These are phyloP conservation scores for Mycena albidolilacea DNA, from an alignment of 768 basidiomycete genomes.

Conservation along the genomic window DNA sequence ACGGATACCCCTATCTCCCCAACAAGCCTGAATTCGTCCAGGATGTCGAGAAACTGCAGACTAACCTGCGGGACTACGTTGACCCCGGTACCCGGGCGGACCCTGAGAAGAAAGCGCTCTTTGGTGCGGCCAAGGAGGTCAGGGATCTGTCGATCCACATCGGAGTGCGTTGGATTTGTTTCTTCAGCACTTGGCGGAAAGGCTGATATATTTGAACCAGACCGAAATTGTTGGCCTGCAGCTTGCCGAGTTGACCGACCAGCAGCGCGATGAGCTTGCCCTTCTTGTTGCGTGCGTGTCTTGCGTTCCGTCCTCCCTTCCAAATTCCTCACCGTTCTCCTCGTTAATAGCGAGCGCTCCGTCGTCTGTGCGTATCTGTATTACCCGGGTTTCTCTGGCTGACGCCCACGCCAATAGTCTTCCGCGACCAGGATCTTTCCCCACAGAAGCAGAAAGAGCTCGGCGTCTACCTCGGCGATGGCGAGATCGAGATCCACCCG, in stretches of 20 bases:
- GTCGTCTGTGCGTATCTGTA: slow-evolving; percentile 35
- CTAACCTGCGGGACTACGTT: slow-evolving; percentile 36
- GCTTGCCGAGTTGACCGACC: slow-evolving; percentile 39
- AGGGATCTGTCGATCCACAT: slow-evolving; percentile 39
- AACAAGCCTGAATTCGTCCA: slow-evolving; percentile 41
- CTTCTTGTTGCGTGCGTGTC: slow-evolving; percentile 39
- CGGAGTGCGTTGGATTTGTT: slow-evolving; percentile 29
- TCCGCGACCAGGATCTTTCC: slow-evolving; percentile 41
- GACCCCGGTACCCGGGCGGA: slow-evolving; percentile 41
- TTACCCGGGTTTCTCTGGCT: not conserved
- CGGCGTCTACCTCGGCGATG: slow-evolving; percentile 40
- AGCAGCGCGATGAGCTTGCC: slow-evolving; percentile 41
- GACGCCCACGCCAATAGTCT: slow-evolving; percentile 23
- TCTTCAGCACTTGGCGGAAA: no score
- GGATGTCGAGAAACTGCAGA: slow-evolving; percentile 43
- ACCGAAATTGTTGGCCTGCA: slow-evolving; percentile 42
- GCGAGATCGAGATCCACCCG: slow-evolving; percentile 42
- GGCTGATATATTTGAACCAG: slow-evolving; percentile 9
- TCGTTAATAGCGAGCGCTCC: slow-evolving; percentile 32
- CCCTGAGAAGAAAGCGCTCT: slow-evolving; percentile 42
- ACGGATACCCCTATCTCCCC: slow-evolving; percentile 42
- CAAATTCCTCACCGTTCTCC: not conserved
- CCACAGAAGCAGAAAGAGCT: slow-evolving; percentile 39
- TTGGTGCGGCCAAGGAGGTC: slow-evolving; percentile 42
- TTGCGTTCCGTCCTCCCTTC: not conserved